phyloP scores from a whole-genome alignment of 192 early-diverging fungal genomes.

The Dimargaris xerosporica region DNA sequence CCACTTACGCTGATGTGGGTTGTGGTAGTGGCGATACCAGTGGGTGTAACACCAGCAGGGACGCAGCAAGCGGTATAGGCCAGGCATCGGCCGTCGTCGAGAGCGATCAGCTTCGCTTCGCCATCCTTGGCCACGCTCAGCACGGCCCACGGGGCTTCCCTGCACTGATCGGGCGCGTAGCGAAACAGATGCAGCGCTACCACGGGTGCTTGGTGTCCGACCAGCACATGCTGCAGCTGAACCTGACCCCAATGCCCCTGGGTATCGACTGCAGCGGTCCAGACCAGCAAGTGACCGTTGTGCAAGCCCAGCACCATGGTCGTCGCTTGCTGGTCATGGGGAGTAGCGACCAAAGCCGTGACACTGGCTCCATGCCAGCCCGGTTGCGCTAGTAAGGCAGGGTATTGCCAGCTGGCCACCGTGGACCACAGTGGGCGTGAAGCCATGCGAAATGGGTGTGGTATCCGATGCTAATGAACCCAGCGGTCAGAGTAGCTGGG shows the following conservation, averaged over 20 bases:
- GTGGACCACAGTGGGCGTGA: too few species aligned
- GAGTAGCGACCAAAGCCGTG: too few species aligned
- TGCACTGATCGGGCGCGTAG: not conserved
- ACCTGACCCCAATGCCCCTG: not conserved
- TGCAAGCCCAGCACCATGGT: not conserved
- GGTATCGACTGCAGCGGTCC: not conserved
- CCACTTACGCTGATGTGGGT: too few species aligned
- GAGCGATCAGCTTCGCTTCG: not conserved
- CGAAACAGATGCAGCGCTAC: not conserved
- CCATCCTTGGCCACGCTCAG: not conserved
- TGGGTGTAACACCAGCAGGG: not conserved
- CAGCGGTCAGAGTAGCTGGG: too few species aligned
- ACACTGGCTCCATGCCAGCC: too few species aligned
- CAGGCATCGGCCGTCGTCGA: constrained; percentile 1
- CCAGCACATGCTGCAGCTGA: not conserved
- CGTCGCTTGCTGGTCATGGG: too few species aligned
- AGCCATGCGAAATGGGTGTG: too few species aligned
- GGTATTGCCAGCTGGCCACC: too few species aligned
- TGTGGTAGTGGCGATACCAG: too few species aligned
- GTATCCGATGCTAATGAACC: too few species aligned
- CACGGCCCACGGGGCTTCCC: not conserved
- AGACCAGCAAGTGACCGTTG: not conserved
- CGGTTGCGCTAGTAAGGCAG: too few species aligned
- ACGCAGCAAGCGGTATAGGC: not conserved
- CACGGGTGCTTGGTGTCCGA: not conserved